phyloP scores from a whole-genome alignment of 2,329 filamentous ascomycete genomes.

The Ophiostoma novo-ulmi region DNA sequence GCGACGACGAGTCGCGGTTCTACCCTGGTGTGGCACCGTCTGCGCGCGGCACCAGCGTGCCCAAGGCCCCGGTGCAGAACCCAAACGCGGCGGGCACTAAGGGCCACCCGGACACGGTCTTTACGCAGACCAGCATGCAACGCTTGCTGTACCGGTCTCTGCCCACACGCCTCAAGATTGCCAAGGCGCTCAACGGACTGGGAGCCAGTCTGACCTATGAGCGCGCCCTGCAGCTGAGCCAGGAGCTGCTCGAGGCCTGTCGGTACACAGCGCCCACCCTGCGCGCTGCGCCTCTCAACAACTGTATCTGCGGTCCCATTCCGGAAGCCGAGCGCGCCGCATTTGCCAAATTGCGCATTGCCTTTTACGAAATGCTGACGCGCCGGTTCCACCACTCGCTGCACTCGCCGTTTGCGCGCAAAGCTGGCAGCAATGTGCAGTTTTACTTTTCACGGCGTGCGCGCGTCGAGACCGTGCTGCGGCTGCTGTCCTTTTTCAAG shows the following conservation, averaged over 20 bases:
- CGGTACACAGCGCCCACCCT: constrained; percentile 23
- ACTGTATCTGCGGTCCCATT: neutral
- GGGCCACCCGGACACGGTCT: constrained; percentile 21
- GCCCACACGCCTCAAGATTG: constrained; percentile 25
- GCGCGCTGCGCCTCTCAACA: constrained; percentile 20
- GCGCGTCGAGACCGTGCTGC: constrained; percentile 26
- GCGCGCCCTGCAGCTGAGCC: constrained; percentile 27
- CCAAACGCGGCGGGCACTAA: neutral
- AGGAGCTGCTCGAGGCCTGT: constrained; percentile 25
- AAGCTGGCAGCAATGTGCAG: constrained; percentile 24
- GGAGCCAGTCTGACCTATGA: constrained; percentile 26
- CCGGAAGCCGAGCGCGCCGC: constrained; percentile 14
- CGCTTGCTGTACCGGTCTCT: constrained; percentile 29
- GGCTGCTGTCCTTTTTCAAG: constrained; percentile 23
- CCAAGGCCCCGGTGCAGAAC: neutral
- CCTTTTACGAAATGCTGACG: constrained; percentile 27
- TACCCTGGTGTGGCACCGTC: neutral
- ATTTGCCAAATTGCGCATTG: constrained; percentile 25
- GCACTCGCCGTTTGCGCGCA: constrained; percentile 28
- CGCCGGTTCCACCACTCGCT: constrained; percentile 29
- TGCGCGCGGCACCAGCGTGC: neutral
- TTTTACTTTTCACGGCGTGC: constrained; percentile 29
- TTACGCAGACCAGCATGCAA: constrained; percentile 29
- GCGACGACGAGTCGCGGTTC: neutral
- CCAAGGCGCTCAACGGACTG: constrained; percentile 27